Base-by-base conservation (phyloP, 441 rosid genomes). In the Isatis lusitanica region DNA sequence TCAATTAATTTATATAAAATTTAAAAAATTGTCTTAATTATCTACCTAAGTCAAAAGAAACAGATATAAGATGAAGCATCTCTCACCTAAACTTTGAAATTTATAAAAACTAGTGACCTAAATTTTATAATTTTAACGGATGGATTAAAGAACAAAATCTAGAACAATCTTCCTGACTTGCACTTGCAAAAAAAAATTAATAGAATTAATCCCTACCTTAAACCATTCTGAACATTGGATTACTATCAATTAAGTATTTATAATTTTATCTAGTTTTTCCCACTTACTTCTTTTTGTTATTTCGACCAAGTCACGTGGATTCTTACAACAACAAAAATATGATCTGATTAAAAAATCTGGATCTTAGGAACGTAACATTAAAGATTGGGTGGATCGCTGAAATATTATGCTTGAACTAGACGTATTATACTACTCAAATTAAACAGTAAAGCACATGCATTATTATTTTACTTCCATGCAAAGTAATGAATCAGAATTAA, bases 311-410 rank as follows among this genome's bases (percentile, higher is more conserved):
- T 70, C 66, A 51, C 12, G 28, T 72, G 56, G 13, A 38, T 36
- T 35, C 48, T 44, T 30, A 30, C 5, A 35, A 18, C 24, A 21
- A 21, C 24, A 12, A 3, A 10, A n/a, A 2, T 1, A 13, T 43
- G 13, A 46, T 33, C 11, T 51, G 35, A 51, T 28, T 50, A 71
- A 62, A 50, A 71, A 50, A 40, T 51, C 17, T 39, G 68, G 53
- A 40, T 62, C 43, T 33, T 62, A 5, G 4, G 15, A 63, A 18
- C 55, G 6, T n/a, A 33, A 52, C 12, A 40, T 46, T 44, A 63
- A 30, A 44, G 15, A 46, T 15, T 10, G 10, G 11, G 10, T 31
- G 17, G 30, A 47, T 46, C 12, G 30, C 56, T 64, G 35, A 4
- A 47, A 17, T 11, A 16, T 47, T 31, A 47, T 6, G 16, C 11